Evolutionary conservation across 2,329 filamentous ascomycete genomes (phyloP), one percentile per base, ranked within the genome.

Genomic region (Ophiocordyceps camponoti-leonardi): DNA sequence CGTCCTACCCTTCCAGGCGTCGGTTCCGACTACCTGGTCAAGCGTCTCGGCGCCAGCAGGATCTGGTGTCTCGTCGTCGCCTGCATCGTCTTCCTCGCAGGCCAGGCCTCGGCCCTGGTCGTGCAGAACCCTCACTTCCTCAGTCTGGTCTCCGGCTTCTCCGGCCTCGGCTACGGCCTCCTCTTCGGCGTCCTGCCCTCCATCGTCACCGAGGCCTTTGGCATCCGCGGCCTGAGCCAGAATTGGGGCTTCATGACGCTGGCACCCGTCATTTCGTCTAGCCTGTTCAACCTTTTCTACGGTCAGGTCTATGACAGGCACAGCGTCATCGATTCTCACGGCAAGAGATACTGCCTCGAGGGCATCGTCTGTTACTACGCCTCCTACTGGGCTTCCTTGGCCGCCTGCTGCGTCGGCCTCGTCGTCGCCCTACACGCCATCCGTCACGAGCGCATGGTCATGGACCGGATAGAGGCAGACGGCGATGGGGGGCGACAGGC

Each of bases 181-280:
- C 71, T 96, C 0, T 96, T 96, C 53, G 92, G 92, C 31, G 88
- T 94, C 19, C 94, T 85, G 61, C 92, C 92, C 0, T 88, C 87
- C 13, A 78, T 96, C 18, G 76, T 85, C 11, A 86, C 88, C 7
- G 88, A 96, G 59, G 81, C 83, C 0, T 98, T 98, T 59, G 92
- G 92, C 8, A 83, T 95, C 23, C 75, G 81, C 49, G 90, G 88
- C 1, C 70, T 98, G 42, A 87, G 83, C 46, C 86, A 94, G 58
- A 98, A 96, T 57, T 98, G 92, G 90, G 92, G 92, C 14, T 82
- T 83, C 54, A 93, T 98, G 79, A 95, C 86, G 0, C 68, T 95
- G 43, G 82, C 86, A 3, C 88, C 90, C 0, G 86, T 94, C 3
- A 63, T 94, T 26, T 87, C 81, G 10, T 88, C 86, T 44, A 94